Evolutionary conservation across 495 filamentous ascomycete species (phyloP), one percentile per base, ranked within the genome.

Genomic region (Staphylotrichum tortipilum): DNA sequence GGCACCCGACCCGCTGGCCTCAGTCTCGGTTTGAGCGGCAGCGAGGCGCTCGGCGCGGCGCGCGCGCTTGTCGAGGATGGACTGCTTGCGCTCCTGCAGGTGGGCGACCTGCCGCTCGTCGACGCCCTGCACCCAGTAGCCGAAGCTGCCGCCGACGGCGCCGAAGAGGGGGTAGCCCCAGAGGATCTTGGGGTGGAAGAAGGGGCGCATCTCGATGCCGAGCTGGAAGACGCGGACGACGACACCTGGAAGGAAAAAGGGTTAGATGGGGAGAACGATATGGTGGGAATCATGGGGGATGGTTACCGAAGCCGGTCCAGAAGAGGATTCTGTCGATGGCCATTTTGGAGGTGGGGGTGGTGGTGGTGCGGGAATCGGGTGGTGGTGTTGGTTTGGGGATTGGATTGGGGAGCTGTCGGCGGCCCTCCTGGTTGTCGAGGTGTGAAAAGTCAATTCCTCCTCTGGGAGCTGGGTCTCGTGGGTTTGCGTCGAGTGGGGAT

Each of bases 251-350:
- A 39, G 52, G 55, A 22, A 44, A 29, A 15, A 29, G 23, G n/a
- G 17, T 35, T n/a, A 19, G 26, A 7, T 42, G 21, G 17, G 24
- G 8, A 14, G n/a, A n/a, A n/a, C n/a, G n/a, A n/a, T n/a, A n/a
- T n/a, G n/a, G n/a, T n/a, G n/a, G n/a, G n/a, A n/a, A n/a, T n/a
- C n/a, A n/a, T n/a, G n/a, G n/a, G n/a, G n/a, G n/a, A n/a, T n/a
- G n/a, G n/a, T n/a, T 83, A 98, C 92, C 92, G 82, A 97, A 95
- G 79, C 86, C 85, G 61, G 80, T 79, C 92, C 92, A 98, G 81
- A 96, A 95, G 68, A 95, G 69, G 68, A 95, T 78, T 74, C 89
- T 88, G 76, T 59, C 57, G 46, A 80, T n/a, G n/a, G n/a, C 74
- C 76, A 79, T 78, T 66, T 61, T 70, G 56, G 73, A 60, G 57